Evolutionary conservation across 257 asterid species (phyloP).

Genomic region (Paulownia fortunei): DNA sequence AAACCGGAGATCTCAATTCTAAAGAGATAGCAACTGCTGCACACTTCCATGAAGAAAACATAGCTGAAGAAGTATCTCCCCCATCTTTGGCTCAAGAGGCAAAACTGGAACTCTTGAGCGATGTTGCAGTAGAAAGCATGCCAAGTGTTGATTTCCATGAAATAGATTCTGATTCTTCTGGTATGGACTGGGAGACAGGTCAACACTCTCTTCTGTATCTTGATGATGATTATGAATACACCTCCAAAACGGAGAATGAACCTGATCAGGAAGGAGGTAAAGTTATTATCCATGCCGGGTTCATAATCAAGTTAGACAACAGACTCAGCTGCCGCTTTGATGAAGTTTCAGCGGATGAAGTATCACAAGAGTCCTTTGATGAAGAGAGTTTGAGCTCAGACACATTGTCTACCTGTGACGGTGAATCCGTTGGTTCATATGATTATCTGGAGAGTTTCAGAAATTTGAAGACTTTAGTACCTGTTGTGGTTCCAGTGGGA

Average conservation of each 20-base stretch:
- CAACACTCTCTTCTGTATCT: conserved; percentile 35
- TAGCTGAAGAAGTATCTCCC: conserved; percentile 12
- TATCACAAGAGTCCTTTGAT: conserved; percentile 38
- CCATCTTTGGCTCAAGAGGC: conserved; percentile 21
- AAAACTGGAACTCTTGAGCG: background rate
- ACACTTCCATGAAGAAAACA: conserved; percentile 8
- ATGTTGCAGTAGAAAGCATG: background rate
- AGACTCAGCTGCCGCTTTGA: conserved; percentile 28
- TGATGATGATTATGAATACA: conserved; percentile 39
- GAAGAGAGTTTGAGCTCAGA: conserved; percentile 46
- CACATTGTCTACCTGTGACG: conserved; percentile 34
- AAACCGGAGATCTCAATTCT: conserved; percentile 6
- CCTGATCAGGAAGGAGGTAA: conserved; percentile 31
- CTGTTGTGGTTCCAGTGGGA: conserved; percentile 12
- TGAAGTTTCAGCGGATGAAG: conserved; percentile 42
- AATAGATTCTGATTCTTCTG: conserved; percentile 46
- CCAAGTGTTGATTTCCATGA: conserved; percentile 28
- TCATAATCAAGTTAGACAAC: conserved; percentile 21
- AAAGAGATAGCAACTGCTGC: background rate
- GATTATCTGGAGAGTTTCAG: too few relatives aligned
- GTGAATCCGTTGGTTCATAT: conserved; percentile 33
- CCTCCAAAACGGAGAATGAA: conserved; percentile 20
- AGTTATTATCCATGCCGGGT: conserved; percentile 25
- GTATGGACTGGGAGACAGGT: conserved; percentile 62
- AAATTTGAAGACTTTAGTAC: background rate